Conservation (phyloP, 2,329 filamentous ascomycete genomes). For the Cladorrhinum sp. region DNA sequence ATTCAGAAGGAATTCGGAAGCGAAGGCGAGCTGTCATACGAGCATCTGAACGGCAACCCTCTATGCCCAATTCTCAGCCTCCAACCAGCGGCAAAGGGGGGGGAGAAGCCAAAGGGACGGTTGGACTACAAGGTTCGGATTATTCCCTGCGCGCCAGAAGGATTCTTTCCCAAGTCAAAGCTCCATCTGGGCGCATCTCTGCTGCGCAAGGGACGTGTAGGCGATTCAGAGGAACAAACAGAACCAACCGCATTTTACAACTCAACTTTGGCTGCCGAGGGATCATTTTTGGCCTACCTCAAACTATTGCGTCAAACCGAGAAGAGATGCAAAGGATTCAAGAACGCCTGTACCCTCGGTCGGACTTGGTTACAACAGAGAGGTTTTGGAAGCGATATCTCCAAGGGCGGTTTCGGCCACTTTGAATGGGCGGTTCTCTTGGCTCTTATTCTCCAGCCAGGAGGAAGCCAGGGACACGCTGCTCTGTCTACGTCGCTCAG, state of each 20-base stretch:
- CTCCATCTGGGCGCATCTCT: slow-evolving; percentile 68
- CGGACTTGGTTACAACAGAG: slow-evolving; percentile 87
- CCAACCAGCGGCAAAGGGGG: slow-evolving; percentile 33
- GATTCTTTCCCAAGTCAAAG: slow-evolving; percentile 68
- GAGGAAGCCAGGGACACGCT: slow-evolving; percentile 66
- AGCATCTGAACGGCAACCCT: slow-evolving; percentile 67
- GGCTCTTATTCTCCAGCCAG: slow-evolving; percentile 76
- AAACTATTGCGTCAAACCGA: slow-evolving; percentile 69
- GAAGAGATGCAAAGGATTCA: slow-evolving; percentile 68
- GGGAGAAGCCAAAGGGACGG: slow-evolving; percentile 30
- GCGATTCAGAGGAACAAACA: slow-evolving; percentile 41
- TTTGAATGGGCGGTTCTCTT: slow-evolving; percentile 87
- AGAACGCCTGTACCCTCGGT: slow-evolving; percentile 81
- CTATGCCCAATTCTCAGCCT: slow-evolving; percentile 67
- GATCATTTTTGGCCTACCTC: slow-evolving; percentile 69
- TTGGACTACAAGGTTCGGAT: slow-evolving; percentile 65
- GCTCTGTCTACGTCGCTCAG: slow-evolving; percentile 77
- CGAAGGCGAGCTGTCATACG: slow-evolving; percentile 59
- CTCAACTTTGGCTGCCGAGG: slow-evolving; percentile 75
- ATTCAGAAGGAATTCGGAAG: slow-evolving; percentile 57
- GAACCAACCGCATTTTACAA: slow-evolving; percentile 82
- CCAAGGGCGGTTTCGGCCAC: slow-evolving; percentile 80
- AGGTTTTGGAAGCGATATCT: slow-evolving; percentile 68
- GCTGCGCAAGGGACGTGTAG: slow-evolving; percentile 54
- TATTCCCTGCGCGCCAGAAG: slow-evolving; percentile 68